phyloP scores from a whole-genome alignment of 768 basidiomycete species.

The Phlegmacium glaucopus region DNA sequence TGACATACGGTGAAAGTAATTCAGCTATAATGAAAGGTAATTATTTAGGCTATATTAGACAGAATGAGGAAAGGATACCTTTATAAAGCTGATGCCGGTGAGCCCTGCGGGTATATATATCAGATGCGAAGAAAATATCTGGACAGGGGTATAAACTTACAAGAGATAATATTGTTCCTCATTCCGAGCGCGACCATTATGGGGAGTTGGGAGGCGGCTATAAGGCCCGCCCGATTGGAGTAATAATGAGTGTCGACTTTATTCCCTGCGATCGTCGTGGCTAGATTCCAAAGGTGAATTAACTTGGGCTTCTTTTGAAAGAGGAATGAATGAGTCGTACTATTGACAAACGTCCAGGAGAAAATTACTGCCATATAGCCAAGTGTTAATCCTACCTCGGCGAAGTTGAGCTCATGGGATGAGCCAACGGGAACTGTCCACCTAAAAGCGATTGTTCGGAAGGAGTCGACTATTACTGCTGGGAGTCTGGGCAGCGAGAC shows the following conservation, averaged over 20 bases:
- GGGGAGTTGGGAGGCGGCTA: conserved; percentile 49
- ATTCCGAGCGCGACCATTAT: conserved; percentile 56
- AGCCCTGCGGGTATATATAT: conserved; percentile 37
- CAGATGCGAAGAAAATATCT: neutral
- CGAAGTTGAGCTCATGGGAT: conserved; percentile 35
- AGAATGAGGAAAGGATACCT: conserved; percentile 18
- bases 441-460: conserved; percentile 35
- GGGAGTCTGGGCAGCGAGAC: conserved; percentile 27
- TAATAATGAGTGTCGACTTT: conserved; percentile 35
- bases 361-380: conserved; percentile 36
- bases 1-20: conserved; percentile 42
- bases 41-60: no score
- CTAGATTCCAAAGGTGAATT: conserved; percentile 19
- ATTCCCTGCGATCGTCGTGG: conserved; percentile 29
- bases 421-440: conserved; percentile 32
- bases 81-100: conserved; percentile 49
- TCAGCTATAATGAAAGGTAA: no score
- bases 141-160: conserved; percentile 15
- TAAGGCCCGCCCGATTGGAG: conserved; percentile 38
- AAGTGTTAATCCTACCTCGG: conserved; percentile 35
- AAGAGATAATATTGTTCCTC: conserved; percentile 51
- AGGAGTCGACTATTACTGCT: conserved; percentile 28
- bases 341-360: conserved; percentile 35
- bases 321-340: conserved; percentile 20
- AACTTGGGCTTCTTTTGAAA: no score